phyloP scores from a whole-genome alignment of 164 flowering plant species.

The Vitis rotundifolia region DNA sequence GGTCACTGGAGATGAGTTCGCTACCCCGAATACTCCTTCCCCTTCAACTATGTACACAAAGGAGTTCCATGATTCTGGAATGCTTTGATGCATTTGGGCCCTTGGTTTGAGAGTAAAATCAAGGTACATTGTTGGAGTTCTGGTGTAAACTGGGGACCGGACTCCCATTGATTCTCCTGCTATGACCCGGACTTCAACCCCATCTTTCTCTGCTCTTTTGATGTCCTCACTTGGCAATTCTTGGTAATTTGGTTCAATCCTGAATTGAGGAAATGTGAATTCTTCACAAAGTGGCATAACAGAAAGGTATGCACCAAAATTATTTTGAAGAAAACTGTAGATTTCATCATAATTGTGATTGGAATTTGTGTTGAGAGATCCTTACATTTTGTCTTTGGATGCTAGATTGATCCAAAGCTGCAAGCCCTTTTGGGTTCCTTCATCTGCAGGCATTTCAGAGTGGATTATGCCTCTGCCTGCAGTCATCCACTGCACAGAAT shows the following conservation, averaged over 20 bases:
- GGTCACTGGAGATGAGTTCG: conserved; percentile 36
- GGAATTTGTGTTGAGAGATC: neutral
- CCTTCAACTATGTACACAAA: conserved; percentile 79
- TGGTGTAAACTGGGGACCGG: conserved; percentile 73
- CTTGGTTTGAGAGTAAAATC: conserved; percentile 72
- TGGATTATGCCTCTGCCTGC: conserved; percentile 94
- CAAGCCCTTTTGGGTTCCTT: conserved; percentile 64
- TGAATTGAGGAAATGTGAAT: conserved; percentile 17
- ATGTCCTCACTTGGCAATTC: conserved; percentile 61
- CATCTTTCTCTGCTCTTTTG: conserved; percentile 54
- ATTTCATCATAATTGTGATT: too few species aligned
- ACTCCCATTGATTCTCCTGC: conserved; percentile 92
- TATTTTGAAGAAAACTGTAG: neutral
- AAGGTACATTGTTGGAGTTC: conserved; percentile 87
- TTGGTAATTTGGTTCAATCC: conserved; percentile 87
- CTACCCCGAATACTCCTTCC: conserved; percentile 63
- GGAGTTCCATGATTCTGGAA: conserved; percentile 77
- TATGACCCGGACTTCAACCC: conserved; percentile 70
- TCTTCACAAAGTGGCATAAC: too few species aligned
- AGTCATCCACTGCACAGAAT: conserved; percentile 80
- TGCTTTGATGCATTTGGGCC: conserved; percentile 55
- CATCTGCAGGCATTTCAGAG: conserved; percentile 89
- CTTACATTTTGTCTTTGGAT: conserved; percentile 80
- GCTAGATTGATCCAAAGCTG: conserved; percentile 95
- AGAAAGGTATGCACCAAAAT: too few species aligned